phyloP scores from a whole-genome alignment of 257 asterid genomes.

The Jaltomata sinuosa region DNA sequence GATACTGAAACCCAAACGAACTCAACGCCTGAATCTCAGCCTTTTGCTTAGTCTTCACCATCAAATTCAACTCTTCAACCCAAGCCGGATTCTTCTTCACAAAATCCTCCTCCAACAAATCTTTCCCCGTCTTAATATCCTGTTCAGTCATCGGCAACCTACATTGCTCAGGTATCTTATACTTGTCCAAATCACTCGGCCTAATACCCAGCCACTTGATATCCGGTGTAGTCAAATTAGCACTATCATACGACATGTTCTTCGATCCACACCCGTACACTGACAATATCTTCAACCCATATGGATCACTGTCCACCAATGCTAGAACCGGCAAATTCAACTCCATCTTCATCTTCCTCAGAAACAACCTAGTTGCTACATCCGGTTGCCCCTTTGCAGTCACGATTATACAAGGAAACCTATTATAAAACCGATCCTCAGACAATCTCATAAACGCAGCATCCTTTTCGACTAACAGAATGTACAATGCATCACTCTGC shows the following conservation, averaged over 20 bases:
- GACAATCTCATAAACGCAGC: conserved; percentile 85
- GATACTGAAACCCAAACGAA: conserved; percentile 85
- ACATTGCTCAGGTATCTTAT: conserved; percentile 78
- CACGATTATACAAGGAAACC: conserved; percentile 80
- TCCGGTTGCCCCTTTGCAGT: conserved; percentile 88
- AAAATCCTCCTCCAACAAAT: conserved; percentile 85
- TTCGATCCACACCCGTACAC: conserved; percentile 84
- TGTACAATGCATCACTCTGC: conserved; percentile 83
- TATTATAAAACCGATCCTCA: conserved; percentile 66
- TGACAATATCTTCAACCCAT: conserved; percentile 69
- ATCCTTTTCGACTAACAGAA: conserved; percentile 76
- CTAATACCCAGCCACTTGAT: conserved; percentile 89
- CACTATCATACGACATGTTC: conserved; percentile 91
- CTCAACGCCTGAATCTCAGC: conserved; percentile 95
- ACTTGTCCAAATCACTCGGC: conserved; percentile 81
- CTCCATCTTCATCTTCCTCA: conserved; percentile 79
- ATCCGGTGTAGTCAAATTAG: conserved; percentile 74
- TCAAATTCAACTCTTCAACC: conserved; percentile 84
- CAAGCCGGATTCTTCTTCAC: conserved; percentile 93
- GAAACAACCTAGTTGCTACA: conserved; percentile 71
- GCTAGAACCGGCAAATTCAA: conserved; percentile 79
- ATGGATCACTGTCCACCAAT: conserved; percentile 82
- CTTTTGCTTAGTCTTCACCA: conserved; percentile 91
- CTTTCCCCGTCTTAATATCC: conserved; percentile 87
- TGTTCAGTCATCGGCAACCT: conserved; percentile 83